Evolutionary conservation across 768 basidiomycete genomes (phyloP).

Genomic region (Auriscalpium vulgare): DNA sequence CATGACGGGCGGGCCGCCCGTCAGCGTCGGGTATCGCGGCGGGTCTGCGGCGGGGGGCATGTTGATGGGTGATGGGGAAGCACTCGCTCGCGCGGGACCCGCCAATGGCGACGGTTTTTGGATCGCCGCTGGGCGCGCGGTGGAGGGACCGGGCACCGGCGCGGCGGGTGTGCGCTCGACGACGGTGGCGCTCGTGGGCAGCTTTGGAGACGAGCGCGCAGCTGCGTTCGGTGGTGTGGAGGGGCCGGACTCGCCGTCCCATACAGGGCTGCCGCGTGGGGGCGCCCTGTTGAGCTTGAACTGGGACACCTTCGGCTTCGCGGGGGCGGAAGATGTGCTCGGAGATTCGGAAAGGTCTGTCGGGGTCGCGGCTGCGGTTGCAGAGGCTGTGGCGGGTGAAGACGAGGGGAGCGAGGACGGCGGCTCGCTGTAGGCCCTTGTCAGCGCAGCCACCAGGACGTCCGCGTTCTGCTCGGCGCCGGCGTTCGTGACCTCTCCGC

Average conservation of each 20-base stretch:
- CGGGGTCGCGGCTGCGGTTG: background rate
- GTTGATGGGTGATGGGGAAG: slow-evolving; percentile 3
- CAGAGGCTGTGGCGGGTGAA: background rate
- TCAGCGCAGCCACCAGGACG: slow-evolving; percentile 6
- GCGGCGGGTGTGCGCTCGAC: slow-evolving; percentile 1
- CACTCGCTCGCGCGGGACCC: slow-evolving; percentile 8
- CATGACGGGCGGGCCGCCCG: background rate
- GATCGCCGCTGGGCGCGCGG: background rate
- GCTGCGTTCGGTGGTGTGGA: slow-evolving; percentile 14
- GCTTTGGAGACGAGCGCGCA: slow-evolving; percentile 20
- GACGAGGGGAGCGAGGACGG: background rate
- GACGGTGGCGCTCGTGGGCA: slow-evolving; percentile 4
- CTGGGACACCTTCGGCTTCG: slow-evolving; percentile 11
- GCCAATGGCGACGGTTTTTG: background rate
- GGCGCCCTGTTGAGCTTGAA: slow-evolving; percentile 18
- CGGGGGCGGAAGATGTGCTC: background rate
- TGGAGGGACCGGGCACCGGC: background rate
- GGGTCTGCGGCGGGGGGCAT: background rate
- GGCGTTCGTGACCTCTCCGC: slow-evolving; percentile 24
- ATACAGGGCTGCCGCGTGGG: background rate
- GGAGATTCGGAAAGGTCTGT: background rate
- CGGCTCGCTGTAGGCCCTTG: slow-evolving; percentile 6
- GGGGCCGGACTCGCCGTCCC: background rate
- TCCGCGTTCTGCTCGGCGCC: slow-evolving; percentile 18
- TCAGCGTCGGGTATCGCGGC: background rate